Evolutionary conservation across 1,284 basidiomycete species (phyloP), one percentile per base, ranked within the genome.

Genomic region (Cryptococcus deneoformans): DNA sequence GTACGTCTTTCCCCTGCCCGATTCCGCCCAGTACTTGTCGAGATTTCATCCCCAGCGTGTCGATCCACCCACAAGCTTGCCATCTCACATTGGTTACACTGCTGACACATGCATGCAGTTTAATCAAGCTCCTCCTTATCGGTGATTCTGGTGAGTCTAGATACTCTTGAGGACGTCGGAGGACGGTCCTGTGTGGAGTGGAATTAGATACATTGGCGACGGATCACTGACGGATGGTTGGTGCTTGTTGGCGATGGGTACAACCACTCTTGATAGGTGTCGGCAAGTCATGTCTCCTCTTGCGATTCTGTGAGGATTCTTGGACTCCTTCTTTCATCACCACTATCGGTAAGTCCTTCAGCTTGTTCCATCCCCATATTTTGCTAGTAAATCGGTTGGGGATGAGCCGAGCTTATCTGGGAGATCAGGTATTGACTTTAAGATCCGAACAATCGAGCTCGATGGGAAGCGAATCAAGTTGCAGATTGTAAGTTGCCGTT

Each of bases 321-420:
- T 99, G 95, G 95, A 99, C 96, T 39, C 95, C 95, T 36, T 95
- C 92, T 44, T 99, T 99, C 83, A 99, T 99, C 80, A 99, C 95
- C 51, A 99, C 95, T 52, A 99, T 99, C 77, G 96, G 78, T 69
- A 36, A 56, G 60, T 61, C 6, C 2, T n/a, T 29, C 29, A 24
- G 12, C 34, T 16, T 42, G 39, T 6, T 10, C 24, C 29, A 5
- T 29, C 5, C 29, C 20, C 16, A 38, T 37, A 20, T 50, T 20
- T n/a, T 35, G 36, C 8, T n/a, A 45, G 8, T 45, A 14, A 6
- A 29, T 29, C 16, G 24, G 20, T 37, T 24, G 9, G n/a, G 40
- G 3, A 36, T 36, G 44, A 24, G 6, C n/a, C 16, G 38, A 52
- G 35, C 54, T 61, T 53, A 56, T 44, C 29, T 37, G 59, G 73